phyloP scores from a whole-genome alignment of 169 alveolate genomes.

The Eimeria zaria region DNA sequence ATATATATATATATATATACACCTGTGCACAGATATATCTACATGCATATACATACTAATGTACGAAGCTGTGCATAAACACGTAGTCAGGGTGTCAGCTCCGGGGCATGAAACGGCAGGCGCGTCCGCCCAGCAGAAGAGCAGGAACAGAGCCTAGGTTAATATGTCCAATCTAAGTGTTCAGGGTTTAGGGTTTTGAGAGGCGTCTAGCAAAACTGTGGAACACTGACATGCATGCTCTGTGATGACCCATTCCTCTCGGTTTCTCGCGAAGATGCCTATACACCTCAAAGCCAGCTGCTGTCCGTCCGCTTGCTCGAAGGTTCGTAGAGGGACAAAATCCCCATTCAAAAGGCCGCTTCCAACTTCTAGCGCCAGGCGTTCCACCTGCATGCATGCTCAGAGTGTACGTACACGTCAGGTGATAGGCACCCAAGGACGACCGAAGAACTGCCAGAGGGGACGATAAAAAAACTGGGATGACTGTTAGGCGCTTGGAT shows the following conservation, averaged over 20 bases:
- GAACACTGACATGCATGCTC: constrained; percentile 89
- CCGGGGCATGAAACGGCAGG: not conserved
- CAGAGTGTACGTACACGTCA: not conserved
- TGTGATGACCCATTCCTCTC: constrained; percentile 94
- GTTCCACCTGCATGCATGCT: constrained; percentile 70
- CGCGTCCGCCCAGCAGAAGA: not conserved
- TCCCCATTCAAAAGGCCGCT: constrained; percentile 76
- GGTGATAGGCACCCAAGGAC: not conserved
- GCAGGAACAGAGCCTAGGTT: not conserved
- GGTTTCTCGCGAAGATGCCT: constrained; percentile 92
- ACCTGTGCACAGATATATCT: not conserved
- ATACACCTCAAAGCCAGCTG: constrained; percentile 79
- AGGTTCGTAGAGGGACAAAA: constrained; percentile 29
- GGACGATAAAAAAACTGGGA: too few species aligned
- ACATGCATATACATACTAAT: not conserved
- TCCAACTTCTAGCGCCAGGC: constrained; percentile 77
- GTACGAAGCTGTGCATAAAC: too few species aligned
- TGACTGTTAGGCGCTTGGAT: not conserved
- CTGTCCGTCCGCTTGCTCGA: not conserved
- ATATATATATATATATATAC: not conserved
- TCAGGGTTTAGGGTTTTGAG: not conserved
- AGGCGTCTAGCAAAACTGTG: not conserved
- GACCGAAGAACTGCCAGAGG: too few species aligned
- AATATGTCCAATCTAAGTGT: too few species aligned
- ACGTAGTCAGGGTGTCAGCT: not conserved